These are phyloP conservation scores for Polychaeton citri DNA, from an alignment of 2,329 filamentous ascomycete species.

Conservation along the genomic window DNA sequence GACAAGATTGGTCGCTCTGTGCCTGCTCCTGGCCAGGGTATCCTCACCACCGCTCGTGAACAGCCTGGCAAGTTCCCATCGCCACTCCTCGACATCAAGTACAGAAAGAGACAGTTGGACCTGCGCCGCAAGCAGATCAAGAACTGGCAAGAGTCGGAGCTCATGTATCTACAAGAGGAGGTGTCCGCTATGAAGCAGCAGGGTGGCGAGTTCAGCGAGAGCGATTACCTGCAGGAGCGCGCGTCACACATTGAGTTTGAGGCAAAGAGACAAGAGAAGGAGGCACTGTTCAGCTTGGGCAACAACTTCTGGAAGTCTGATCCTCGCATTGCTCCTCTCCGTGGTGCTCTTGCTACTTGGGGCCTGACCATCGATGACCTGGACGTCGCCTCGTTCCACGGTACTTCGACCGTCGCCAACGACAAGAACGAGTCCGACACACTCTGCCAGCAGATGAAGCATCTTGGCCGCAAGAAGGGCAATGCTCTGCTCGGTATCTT, in stretches of 20 bases:
- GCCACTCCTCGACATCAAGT: constrained; percentile 92
- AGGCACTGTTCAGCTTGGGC: constrained; percentile 80
- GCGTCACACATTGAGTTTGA: constrained; percentile 77
- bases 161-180: constrained; percentile 87
- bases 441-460: constrained; percentile 88
- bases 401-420: constrained; percentile 94
- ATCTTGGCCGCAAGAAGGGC: constrained; percentile 90
- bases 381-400: constrained; percentile 93
- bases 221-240: constrained; percentile 76
- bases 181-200: constrained; percentile 80
- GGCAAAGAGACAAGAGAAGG: constrained; percentile 80
- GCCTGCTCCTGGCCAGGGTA: constrained; percentile 90
- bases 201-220: constrained; percentile 59
- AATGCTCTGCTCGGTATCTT: constrained; percentile 95
- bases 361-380: constrained; percentile 95
- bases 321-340: constrained; percentile 80
- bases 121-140: constrained; percentile 88
- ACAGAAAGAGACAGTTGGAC: constrained; percentile 88
- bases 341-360: constrained; percentile 93
- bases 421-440: constrained; percentile 99
- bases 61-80: constrained; percentile 84
- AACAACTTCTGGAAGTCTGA: constrained; percentile 99
- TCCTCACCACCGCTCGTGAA: constrained; percentile 89
- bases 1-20: constrained; percentile 99
- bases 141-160: constrained; percentile 89